phyloP scores from a whole-genome alignment of 73 alveolate species.

The Strombidium stylifer region DNA sequence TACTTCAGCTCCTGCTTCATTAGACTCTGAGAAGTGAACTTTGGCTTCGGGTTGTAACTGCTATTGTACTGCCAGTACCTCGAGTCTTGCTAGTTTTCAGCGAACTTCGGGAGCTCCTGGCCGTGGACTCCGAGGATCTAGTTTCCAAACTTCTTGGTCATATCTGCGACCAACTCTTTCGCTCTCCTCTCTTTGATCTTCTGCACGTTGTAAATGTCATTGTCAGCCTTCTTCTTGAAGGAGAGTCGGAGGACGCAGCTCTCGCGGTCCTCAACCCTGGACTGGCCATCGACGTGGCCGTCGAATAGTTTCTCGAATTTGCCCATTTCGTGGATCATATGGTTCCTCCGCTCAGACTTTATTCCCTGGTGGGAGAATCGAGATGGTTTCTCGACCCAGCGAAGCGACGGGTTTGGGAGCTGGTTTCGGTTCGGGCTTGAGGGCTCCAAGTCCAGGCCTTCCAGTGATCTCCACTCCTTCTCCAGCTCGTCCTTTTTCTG shows the following conservation, averaged over 20 bases:
- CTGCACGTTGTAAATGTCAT: background rate
- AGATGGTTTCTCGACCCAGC: slow-evolving; percentile 59
- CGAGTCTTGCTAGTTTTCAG: slow-evolving; percentile 41
- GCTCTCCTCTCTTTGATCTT: slow-evolving; percentile 31
- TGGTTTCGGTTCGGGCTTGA: slow-evolving; percentile 36
- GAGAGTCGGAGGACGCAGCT: slow-evolving; percentile 8
- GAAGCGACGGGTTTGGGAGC: slow-evolving; percentile 58
- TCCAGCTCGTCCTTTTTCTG: slow-evolving; percentile 52
- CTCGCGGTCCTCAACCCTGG: slow-evolving; percentile 32
- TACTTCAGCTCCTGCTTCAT: slow-evolving; percentile 29
- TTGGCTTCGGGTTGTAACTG: slow-evolving; percentile 64
- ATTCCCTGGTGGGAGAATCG: background rate
- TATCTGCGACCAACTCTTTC: slow-evolving; percentile 6
- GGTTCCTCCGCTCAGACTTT: background rate
- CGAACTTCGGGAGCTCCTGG: slow-evolving; percentile 71
- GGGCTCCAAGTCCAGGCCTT: slow-evolving; percentile 40
- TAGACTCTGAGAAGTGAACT: slow-evolving; percentile 47
- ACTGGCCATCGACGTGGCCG: slow-evolving; percentile 4
- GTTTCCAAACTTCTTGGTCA: slow-evolving; percentile 34
- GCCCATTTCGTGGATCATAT: slow-evolving; percentile 15
- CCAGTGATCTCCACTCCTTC: slow-evolving; percentile 33
- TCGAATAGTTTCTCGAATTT: slow-evolving; percentile 7
- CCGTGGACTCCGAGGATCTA: slow-evolving; percentile 74
- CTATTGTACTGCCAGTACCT: slow-evolving; percentile 77
- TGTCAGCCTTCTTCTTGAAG: background rate